Base-by-base conservation (phyloP, 805 yeast genomes). In the Scheffersomyces spartinae region DNA sequence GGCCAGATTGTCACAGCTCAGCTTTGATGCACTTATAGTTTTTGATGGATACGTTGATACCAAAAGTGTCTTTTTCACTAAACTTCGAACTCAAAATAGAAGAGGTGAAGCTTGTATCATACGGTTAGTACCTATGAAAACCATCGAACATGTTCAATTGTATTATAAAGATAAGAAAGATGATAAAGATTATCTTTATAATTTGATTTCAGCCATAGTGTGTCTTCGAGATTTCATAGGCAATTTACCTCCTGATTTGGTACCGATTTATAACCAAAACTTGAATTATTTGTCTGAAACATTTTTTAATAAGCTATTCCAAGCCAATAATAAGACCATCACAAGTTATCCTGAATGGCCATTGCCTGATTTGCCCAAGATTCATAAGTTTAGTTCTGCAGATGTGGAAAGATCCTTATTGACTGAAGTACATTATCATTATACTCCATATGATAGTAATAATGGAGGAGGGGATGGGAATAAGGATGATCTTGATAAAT, bases 211-310 rank as follows among this genome's bases (percentile, higher is more conserved):
- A 1, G 84, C 94, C 1, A 65, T 79, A 11, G 94, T 85, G 3
- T 82, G 85, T 16, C 50, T 84, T 26, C 57, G 95, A 39, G 94
- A 80, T 35, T 64, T 75, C 31, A 84, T 79, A 9, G 97, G 97
- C 6, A 68, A 68, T 24, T 47, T 88, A 22, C 91, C 95, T 2
- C 77, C 84, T 0, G 91, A 76, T 40, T 47, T 84, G 24, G 64
- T 80, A 43, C 86, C 91, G 9, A 69, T 81, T 12, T 83, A 78
- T 47, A 60, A 71, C 20, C 76, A 74, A 36, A 68, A 76, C 30
- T 59, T 85, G 35, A 59, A 61, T 5, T 80, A 71, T 40, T 55
- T 86, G 26, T 52, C 60, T 2, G 64, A 64, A 19, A 48, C 44
- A 17, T 84, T 86, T 74, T 55, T 83, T 17, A 60, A 60, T 20